Evolutionary conservation across 257 asterid species (phyloP), one percentile per base, ranked within the genome.

Genomic region (Rubia yunnanensis): DNA sequence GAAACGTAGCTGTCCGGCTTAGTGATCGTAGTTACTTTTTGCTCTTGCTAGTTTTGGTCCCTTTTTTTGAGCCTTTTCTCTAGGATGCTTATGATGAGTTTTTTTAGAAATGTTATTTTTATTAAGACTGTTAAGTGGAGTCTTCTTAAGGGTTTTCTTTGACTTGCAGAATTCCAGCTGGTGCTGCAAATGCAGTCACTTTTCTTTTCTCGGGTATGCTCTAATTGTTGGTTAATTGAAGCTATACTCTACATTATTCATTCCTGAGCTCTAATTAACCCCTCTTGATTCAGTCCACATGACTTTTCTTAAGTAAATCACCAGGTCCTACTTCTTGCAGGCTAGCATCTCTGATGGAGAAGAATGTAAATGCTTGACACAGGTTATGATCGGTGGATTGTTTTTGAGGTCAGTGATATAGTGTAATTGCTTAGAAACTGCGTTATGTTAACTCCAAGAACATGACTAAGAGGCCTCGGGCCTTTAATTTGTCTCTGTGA

Each of bases 141-240:
- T 6, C 24, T 48, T 30, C 14, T 63, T 26, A 38, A 41, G 44
- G 50, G 60, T 65, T 72, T 65, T 26, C 20, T 58, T 58, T 70
- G 61, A 75, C 70, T 75, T 86, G 85, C 96, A 94, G 99, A 90
- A 48, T 94, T 94, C 83, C 97, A 77, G 94, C 92, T 94, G 38
- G 99, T 90, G 78, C 92, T 94, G 63, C 76, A 90, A 82, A 94
- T 90, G 97, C 99, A 94, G 79, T 94, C 96, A 10, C 85, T 94
- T 41, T 77, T 81, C 74, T 90, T 90, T 79, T 88, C 97, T 70
- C 94, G 97, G 95, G 99, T 94, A 81, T 23, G 76, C 34, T 38
- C 53, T 23, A 22, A 18, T 30, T 65, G 60, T 67, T 52, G 58
- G 52, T 49, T 27, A 35, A 30, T 65, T 59, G 65, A 22, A 41